A percentile compares a stretch with the other conserved stretches of the same genome.
phyloP scores from a whole-genome alignment of 177 flowering plant genomes.

The Vitis hybrid region DNA sequence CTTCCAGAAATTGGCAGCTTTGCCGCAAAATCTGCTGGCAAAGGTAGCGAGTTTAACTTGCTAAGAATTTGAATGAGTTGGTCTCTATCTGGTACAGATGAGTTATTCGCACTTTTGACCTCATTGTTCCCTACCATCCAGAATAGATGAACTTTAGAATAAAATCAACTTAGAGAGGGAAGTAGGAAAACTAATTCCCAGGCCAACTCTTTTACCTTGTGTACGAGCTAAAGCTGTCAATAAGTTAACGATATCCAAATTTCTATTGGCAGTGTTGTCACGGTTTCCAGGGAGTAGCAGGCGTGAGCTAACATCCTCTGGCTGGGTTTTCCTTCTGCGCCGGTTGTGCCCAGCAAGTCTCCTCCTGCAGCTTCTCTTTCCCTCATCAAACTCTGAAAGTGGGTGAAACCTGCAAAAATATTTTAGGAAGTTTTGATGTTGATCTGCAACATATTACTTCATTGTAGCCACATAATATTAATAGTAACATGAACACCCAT shows the following conservation, averaged over 20 bases:
- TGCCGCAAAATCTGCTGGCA: conserved; percentile 45
- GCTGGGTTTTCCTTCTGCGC: conserved; percentile 89
- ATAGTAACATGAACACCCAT: background rate
- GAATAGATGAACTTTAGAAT: background rate
- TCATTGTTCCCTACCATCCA: conserved; percentile 47
- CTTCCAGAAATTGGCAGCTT: conserved; percentile 39
- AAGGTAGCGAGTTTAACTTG: conserved; percentile 64
- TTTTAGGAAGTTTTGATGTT: background rate
- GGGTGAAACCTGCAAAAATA: conserved; percentile 73
- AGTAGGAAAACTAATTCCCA: background rate
- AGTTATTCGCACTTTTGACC: conserved; percentile 27
- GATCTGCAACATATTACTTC: background rate
- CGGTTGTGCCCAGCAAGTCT: conserved; percentile 95
- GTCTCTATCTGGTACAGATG: conserved; percentile 54
- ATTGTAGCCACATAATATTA: too few relatives aligned
- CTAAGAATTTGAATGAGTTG: conserved; percentile 75
- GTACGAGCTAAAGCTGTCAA: conserved; percentile 62
- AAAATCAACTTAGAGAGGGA: background rate
- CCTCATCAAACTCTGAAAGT: conserved; percentile 91
- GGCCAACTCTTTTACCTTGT: conserved; percentile 49
- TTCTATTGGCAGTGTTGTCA: conserved; percentile 39
- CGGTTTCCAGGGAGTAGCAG: conserved; percentile 37
- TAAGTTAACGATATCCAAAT: conserved; percentile 68
- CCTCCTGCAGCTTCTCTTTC: conserved; percentile 95
- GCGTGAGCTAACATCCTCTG: conserved; percentile 65